phyloP scores from a whole-genome alignment of 306 rosid species.

The Gleditsia sinensis region DNA sequence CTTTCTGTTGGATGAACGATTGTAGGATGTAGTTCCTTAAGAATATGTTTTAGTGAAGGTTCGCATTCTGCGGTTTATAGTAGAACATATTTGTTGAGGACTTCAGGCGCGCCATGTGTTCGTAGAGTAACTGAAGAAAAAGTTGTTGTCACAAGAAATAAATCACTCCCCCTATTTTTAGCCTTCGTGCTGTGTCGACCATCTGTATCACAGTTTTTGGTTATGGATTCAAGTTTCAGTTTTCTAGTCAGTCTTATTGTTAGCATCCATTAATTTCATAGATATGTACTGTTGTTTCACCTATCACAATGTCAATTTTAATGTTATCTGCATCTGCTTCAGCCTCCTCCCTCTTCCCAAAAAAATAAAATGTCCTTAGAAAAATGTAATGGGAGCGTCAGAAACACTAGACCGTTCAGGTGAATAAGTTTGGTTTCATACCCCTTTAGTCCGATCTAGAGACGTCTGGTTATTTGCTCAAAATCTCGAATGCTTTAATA shows the following conservation, averaged over 20 bases:
- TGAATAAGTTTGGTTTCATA: background rate
- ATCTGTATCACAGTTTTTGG: background rate
- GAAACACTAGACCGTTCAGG: background rate
- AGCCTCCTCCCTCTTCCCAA: background rate
- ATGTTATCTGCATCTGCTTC: background rate
- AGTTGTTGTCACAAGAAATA: background rate
- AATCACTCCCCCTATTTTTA: background rate
- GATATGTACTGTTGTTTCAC: background rate
- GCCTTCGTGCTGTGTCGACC: background rate
- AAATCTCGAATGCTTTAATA: no score
- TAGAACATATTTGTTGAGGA: background rate
- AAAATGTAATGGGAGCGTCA: background rate
- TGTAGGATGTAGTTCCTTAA: constrained; percentile 21
- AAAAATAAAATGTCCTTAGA: no score
- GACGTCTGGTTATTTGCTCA: no score
- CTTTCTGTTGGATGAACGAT: constrained; percentile 1
- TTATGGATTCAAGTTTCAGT: background rate
- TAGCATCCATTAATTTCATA: background rate
- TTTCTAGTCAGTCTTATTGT: background rate
- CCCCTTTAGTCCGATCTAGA: no score
- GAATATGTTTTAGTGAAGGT: background rate
- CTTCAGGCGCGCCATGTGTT: background rate
- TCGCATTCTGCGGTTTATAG: constrained; percentile 15
- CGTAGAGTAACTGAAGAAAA: background rate
- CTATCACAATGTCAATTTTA: background rate